Evolutionary conservation across 192 early-diverging fungal genomes (phyloP), one percentile per base, ranked within the genome.

Genomic region (Piromyces finnis): DNA sequence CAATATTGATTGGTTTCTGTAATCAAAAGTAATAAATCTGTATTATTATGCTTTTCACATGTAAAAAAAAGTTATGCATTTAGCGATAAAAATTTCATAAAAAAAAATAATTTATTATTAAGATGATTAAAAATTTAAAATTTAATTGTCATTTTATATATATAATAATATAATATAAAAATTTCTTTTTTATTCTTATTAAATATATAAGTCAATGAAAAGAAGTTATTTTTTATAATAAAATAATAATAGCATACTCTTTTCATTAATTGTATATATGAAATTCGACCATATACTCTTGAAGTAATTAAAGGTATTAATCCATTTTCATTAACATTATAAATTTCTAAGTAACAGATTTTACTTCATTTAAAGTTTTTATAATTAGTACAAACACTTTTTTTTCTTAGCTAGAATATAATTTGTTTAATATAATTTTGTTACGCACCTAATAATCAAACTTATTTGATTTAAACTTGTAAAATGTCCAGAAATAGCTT

Each of bases 1-100:
- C 89, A 87, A 83, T 91, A 92, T 79, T 94, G 87, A 84, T 89
- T 86, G 39, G 87, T 86, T 28, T 90, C 89, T 18, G 94, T 94
- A 27, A 88, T 84, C 15, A 95, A 79, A 78, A 97, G 84, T 28
- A 95, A 81, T 22, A 89, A 83, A 36, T 92, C 93, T 22, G 90
- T 94, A 1, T 82, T 30, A 5, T 82, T 82, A 4, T 81, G 85
- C 92, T 93, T 86, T 15, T 32, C 30, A 32, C 3, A 32, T 6
- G 9, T 32, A 32, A 32, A 32, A 32, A 32, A 32, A 32, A 32
- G 30, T 32, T 32, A 32, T 32, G 9, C 30, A 32, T 32, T 32
- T 32, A 6, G 9, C 3, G 9, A 32, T 32, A 6, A 32, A 32
- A 32, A 32, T 32, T 32, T 32, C 30, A 32, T n/a, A n/a, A n/a